Conservation (phyloP, 164 flowering plant species). For the Echeveria elegans region DNA sequence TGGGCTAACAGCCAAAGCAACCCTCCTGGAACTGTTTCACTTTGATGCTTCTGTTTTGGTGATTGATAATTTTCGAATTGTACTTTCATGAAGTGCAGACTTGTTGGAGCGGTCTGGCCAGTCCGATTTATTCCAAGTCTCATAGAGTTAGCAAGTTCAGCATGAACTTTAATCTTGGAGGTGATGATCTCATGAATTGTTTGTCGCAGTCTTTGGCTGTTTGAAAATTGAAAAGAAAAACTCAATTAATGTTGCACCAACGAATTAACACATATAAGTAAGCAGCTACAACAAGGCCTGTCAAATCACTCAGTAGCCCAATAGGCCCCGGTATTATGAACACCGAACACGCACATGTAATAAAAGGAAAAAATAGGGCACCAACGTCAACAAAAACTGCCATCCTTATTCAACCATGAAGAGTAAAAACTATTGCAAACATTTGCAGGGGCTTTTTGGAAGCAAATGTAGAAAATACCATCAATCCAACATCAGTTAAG, state of each 20-base stretch:
- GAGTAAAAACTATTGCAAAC: not conserved
- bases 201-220: slow-evolving; percentile 90
- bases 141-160: slow-evolving; percentile 35
- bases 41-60: slow-evolving; percentile 65
- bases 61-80: slow-evolving; percentile 51
- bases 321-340: not conserved
- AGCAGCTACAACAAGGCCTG: not conserved
- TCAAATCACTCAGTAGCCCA: not conserved
- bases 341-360: too few species aligned
- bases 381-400: not conserved
- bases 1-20: slow-evolving; percentile 79
- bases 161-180: slow-evolving; percentile 74
- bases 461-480: too few species aligned
- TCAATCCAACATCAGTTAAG: too few species aligned
- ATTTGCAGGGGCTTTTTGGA: not conserved
- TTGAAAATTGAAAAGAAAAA: not conserved
- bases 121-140: slow-evolving; percentile 41
- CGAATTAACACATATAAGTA: slow-evolving; percentile 3
- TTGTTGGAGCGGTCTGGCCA: slow-evolving; percentile 27
- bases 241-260: not conserved
- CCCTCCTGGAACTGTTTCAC: slow-evolving; percentile 52
- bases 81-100: slow-evolving; percentile 49
- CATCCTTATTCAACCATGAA: not conserved
- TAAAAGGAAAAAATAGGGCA: too few species aligned
- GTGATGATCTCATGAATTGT: slow-evolving; percentile 87